Evolutionary conservation across 306 rosid species (phyloP), one percentile per base, ranked within the genome.

Genomic region (Dryas octopetala): DNA sequence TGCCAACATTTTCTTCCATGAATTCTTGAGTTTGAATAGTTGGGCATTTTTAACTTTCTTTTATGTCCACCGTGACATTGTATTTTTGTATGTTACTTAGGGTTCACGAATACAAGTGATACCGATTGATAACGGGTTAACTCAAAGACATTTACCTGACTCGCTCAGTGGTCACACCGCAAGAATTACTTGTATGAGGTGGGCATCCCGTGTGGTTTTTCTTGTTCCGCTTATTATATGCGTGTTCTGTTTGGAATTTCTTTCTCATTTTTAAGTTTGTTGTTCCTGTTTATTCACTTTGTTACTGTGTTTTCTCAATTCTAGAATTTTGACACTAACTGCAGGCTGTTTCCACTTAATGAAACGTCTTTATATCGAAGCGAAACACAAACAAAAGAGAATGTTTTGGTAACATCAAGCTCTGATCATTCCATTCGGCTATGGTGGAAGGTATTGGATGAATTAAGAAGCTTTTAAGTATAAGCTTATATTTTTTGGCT

Each of bases 151-250:
- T 47, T 67, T 47, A 68, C 6, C 43, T 72, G 55, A 26, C 54
- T 32, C 26, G 0, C 55, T 86, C 12, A 82, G 70, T 65, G 90
- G 77, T 78, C 97, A 93, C 68, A 89, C 73, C 9, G 92, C 96
- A 57, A 91, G 93, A 74, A 88, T 93, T 74, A 91, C 96, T 67
- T 86, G 86, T 76, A 88, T 89, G 97, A 91, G 98, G 98, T 89
- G 70, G 62, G 80, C 4, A 41, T 74, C 43, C 48, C 60, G 38
- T 74, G 10, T 46, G 64, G 49, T 16, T 23, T 60, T 77, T 7
- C 7, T 63, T 55, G 46, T 2, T 69, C 23, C 13, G 10, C 23
- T 28, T 32, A 17, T 53, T 2, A 32, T 75, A 5, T 53, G 4
- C 19, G 19, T 45, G 54, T 50, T 40, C 6, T 1, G 15, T 40